Evolutionary conservation across 768 basidiomycete species (phyloP).

Genomic region (Lepiota brunneoincarnata): DNA sequence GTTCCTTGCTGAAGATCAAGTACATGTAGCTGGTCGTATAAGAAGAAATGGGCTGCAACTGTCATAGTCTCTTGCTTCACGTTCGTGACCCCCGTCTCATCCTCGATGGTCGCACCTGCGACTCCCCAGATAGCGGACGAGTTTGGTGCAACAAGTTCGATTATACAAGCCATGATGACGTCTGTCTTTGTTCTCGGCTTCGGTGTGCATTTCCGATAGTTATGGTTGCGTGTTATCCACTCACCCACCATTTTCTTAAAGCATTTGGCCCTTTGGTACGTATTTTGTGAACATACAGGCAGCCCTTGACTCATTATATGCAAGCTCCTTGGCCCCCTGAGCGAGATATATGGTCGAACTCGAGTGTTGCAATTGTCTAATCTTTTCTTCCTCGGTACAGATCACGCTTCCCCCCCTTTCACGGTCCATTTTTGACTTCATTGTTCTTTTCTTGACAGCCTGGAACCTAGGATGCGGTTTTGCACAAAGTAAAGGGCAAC

Average conservation of each 20-base stretch:
- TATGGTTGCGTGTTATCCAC: background rate
- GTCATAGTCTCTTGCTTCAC: constrained; percentile 65
- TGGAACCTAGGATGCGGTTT: constrained; percentile 70
- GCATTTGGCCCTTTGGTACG: constrained; percentile 50
- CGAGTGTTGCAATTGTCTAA: constrained; percentile 61
- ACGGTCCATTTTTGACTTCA: background rate
- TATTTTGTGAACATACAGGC: background rate
- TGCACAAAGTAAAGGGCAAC: constrained; percentile 50
- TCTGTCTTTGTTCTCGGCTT: constrained; percentile 55
- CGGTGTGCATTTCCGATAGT: constrained; percentile 33
- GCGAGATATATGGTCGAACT: constrained; percentile 72
- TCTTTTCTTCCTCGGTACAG: constrained; percentile 60
- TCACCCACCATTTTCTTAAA: constrained; percentile 18
- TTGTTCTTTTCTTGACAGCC: constrained; percentile 24
- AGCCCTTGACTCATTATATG: background rate
- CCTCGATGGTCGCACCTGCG: constrained; percentile 75
- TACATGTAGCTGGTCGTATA: constrained; percentile 53
- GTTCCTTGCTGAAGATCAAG: background rate
- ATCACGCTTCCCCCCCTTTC: background rate
- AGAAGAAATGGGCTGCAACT: constrained; percentile 63
- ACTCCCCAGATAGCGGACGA: constrained; percentile 43
- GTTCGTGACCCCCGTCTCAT: constrained; percentile 67
- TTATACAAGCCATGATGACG: constrained; percentile 52
- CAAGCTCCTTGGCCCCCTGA: constrained; percentile 56
- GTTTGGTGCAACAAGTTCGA: constrained; percentile 52